Conservation (phyloP, 768 basidiomycete species). For the Lentinula lateritia region DNA sequence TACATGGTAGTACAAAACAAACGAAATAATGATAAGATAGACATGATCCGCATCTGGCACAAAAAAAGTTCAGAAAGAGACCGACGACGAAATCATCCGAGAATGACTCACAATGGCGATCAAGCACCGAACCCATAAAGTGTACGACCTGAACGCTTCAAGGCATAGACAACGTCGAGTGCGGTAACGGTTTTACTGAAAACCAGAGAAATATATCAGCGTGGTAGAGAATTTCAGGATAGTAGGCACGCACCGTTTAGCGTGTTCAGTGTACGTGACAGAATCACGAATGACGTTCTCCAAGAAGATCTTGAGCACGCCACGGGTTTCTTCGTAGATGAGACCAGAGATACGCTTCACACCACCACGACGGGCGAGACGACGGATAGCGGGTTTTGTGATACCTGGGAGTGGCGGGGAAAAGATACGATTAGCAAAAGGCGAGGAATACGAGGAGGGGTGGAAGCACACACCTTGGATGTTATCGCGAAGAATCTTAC, state of each 20-base stretch:
- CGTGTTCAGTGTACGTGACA: slow-evolving; percentile 29
- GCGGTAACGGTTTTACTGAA: slow-evolving; percentile 42
- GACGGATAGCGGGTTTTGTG: slow-evolving; percentile 62
- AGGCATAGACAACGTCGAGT: slow-evolving; percentile 5
- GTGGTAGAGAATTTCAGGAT: slow-evolving; percentile 23
- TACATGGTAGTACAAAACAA: not conserved
- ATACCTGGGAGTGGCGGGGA: slow-evolving; percentile 36
- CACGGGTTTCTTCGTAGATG: not conserved
- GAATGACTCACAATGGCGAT: slow-evolving; percentile 7
- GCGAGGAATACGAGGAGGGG: not conserved
- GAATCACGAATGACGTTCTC: slow-evolving; percentile 65
- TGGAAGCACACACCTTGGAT: slow-evolving; percentile 34
- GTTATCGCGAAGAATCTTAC: slow-evolving; percentile 66
- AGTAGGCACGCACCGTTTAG: slow-evolving; percentile 46
- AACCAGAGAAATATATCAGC: not conserved
- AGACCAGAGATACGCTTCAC: slow-evolving; percentile 1
- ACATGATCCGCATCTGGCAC: not conserved
- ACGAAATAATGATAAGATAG: not conserved
- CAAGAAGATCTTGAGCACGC: slow-evolving; percentile 9
- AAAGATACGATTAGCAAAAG: slow-evolving; percentile 7
- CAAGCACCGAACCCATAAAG: slow-evolving; percentile 69
- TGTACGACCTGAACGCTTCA: slow-evolving; percentile 45
- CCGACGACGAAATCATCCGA: not conserved
- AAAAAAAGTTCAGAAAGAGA: not conserved
- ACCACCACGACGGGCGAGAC: slow-evolving; percentile 1